Evolutionary conservation across 257 asterid species (phyloP).

Genomic region (Fraxinus anomala): DNA sequence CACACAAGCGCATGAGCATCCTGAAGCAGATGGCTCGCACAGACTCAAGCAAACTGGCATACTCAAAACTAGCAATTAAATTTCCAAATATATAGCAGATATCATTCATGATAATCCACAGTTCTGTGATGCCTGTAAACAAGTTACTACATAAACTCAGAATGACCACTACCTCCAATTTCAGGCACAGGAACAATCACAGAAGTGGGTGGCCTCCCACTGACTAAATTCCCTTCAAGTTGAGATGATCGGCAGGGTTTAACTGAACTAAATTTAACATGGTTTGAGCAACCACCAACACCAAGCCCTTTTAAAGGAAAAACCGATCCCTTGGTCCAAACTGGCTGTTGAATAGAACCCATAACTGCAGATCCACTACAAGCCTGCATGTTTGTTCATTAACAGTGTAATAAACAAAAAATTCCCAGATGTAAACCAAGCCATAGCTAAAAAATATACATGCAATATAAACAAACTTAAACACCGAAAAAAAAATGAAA

Average conservation of each 20-base stretch:
- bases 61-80: not conserved
- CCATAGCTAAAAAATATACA: not conserved
- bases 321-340: conserved; percentile 41
- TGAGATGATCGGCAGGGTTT: conserved; percentile 56
- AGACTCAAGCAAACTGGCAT: not conserved
- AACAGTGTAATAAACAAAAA: not conserved
- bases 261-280: conserved; percentile 40
- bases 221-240: conserved; percentile 62
- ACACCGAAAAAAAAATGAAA: no score
- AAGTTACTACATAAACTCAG: not conserved
- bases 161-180: conserved; percentile 41
- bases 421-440: conserved; percentile 6
- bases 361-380: conserved; percentile 59
- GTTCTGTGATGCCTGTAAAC: not conserved
- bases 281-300: conserved; percentile 31
- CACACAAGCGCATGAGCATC: not conserved
- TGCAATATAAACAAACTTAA: not conserved
- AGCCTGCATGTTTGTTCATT: conserved; percentile 50
- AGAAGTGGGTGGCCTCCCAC: conserved; percentile 65
- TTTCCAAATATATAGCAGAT: not conserved
- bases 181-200: conserved; percentile 55
- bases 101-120: not conserved
- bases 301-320: conserved; percentile 46
- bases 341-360: conserved; percentile 58
- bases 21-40: not conserved